Percentiles rank a stretch among this genome's conserved stretches.
Evolutionary conservation across 2,329 filamentous ascomycete species (phyloP).

Genomic region (Nemania abortiva): DNA sequence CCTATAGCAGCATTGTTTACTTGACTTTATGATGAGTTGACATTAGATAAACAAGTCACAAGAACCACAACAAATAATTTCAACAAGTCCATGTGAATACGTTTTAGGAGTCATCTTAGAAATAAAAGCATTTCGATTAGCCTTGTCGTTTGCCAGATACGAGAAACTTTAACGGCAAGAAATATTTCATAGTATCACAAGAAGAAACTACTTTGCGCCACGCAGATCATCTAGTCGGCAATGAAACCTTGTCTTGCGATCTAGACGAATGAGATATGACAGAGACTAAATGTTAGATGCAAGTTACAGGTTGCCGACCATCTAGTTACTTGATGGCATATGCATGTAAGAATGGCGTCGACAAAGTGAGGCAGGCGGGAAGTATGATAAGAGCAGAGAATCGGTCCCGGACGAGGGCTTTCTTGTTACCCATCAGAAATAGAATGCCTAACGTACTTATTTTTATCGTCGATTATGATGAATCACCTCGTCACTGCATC

Average conservation of each 20-base stretch:
- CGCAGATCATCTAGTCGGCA: background rate
- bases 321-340: background rate
- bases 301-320: background rate
- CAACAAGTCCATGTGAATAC: background rate
- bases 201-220: background rate
- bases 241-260: conserved; percentile 8
- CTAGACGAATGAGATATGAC: background rate
- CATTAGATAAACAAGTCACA: background rate
- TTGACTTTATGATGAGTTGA: background rate
- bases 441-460: background rate
- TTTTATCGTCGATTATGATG: background rate
- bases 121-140: background rate
- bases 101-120: background rate
- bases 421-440: background rate
- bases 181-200: background rate
- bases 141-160: background rate
- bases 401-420: background rate
- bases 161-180: background rate
- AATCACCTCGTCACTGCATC: background rate
- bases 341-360: conserved; percentile 15
- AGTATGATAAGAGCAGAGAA: conserved; percentile 7
- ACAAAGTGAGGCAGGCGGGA: conserved; percentile 11
- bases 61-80: background rate
- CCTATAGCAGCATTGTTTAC: background rate
- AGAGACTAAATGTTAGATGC: conserved; percentile 1